These are phyloP conservation scores for Parasarocladium wereldwijsianum DNA, from an alignment of 2,329 filamentous ascomycete species.

Conservation along the genomic window DNA sequence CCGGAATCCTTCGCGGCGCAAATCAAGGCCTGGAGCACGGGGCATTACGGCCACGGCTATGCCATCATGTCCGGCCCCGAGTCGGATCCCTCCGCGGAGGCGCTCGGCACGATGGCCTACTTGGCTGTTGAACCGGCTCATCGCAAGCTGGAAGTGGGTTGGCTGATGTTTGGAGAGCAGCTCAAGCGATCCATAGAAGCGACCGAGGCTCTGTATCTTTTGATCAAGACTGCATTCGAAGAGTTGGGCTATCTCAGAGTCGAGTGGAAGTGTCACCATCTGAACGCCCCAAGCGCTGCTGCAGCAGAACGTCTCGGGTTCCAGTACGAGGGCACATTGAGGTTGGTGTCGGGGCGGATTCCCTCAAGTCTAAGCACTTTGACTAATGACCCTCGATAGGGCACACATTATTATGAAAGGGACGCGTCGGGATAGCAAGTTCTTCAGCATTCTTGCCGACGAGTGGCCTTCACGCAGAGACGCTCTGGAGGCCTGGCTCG, in stretches of 20 bases:
- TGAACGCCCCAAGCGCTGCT: slow-evolving; percentile 36
- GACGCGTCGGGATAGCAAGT: slow-evolving; percentile 41
- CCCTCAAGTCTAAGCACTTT: neutral
- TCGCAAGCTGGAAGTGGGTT: slow-evolving; percentile 41
- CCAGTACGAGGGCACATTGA: slow-evolving; percentile 41
- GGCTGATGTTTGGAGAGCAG: slow-evolving; percentile 31
- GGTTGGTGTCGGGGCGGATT: slow-evolving; percentile 15
- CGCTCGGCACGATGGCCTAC: slow-evolving; percentile 26
- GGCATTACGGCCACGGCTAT: too few species aligned
- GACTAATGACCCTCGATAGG: neutral
- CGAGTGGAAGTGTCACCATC: slow-evolving; percentile 49
- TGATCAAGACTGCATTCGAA: slow-evolving; percentile 35
- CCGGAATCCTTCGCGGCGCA: slow-evolving; percentile 11
- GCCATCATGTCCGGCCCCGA: slow-evolving; percentile 22
- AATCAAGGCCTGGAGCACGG: slow-evolving; percentile 10
- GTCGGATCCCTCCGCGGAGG: slow-evolving; percentile 12
- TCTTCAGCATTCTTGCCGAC: slow-evolving; percentile 41
- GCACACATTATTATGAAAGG: slow-evolving; percentile 42
- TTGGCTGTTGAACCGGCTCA: slow-evolving; percentile 32
- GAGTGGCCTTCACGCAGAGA: slow-evolving; percentile 38
- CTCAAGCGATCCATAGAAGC: slow-evolving; percentile 39
- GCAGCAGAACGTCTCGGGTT: slow-evolving; percentile 46
- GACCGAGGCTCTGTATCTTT: slow-evolving; percentile 42
- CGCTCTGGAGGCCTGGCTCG: slow-evolving; percentile 39
- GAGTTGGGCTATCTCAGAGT: slow-evolving; percentile 38